Base-by-base conservation (phyloP, 148 eudicot genomes). In the Camellia granthamiana region DNA sequence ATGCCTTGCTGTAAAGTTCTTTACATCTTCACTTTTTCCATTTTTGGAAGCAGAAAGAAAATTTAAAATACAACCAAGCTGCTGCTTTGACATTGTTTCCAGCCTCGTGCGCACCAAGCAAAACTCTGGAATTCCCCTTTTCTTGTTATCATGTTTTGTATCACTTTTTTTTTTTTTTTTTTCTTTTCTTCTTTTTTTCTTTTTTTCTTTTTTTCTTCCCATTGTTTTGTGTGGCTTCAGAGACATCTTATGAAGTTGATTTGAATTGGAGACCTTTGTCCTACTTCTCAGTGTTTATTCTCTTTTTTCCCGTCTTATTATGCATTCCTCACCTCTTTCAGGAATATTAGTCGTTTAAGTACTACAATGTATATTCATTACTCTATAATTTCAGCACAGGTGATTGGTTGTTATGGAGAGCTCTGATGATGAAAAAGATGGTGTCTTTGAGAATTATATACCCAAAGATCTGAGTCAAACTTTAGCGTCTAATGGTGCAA, bases 351-450 rank as follows among this genome's bases (percentile, higher is more conserved):
- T 72, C 1, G 74, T 21, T 72, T 42, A 4, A 38, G 47, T 67
- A 4, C 18, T 38, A 38, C 15, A 13, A n/a, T 15, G 14, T 74
- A 49, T 64, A 46, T 54, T 5, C 42, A 13, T 74, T 60, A 15
- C 23, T 8, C 59, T 7, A 30, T 30, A 30, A 41, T 62, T 49
- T 72, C 75, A 70, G 54, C 49, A 5, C 72, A 77, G 84, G 77
- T 64, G 38, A 55, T 77, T 77, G 72, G 21, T 41, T 78, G 64
- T 15, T 38, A 86, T 86, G 86, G 88, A 75, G 75, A 86, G 74
- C 76, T 81, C 86, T 78, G 84, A 78, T 81, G 86, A 81, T 52
- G 79, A 86, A 60, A 83, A 78, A 14, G 76, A 78, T 69, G 74
- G 59, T 7, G 66, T 64, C 43, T 42, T 59, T 56, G 83, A 76